Base-by-base conservation (phyloP, 139 green algal species). In the Chlorokybus atmophyticus region DNA sequence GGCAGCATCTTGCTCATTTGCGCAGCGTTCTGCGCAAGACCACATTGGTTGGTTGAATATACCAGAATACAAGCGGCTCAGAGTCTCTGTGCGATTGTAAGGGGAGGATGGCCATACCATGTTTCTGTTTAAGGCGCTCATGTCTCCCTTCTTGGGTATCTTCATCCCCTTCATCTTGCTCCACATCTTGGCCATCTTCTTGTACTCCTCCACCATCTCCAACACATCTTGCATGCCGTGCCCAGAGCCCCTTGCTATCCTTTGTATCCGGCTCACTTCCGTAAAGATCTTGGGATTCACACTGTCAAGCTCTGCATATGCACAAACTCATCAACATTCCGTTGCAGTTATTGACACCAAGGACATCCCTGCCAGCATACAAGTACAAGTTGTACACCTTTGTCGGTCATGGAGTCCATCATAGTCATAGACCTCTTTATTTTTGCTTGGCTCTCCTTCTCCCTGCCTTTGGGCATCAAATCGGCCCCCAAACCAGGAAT, bases 371-470 rank as follows among this genome's bases (percentile, higher is more conserved):
- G n/a, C n/a, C n/a, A n/a, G n/a, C n/a, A n/a, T n/a, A n/a, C n/a
- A n/a, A n/a, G n/a, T n/a, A n/a, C n/a, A n/a, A n/a, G n/a, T n/a
- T n/a, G n/a, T n/a, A 35, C 17, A 63, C 62, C 86, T 62, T 82
- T 80, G 61, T 89, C 73, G 0, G 90, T 94, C 90, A 97, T 95
- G 62, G 70, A 86, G 75, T 98, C 90, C 81, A 98, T 98, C 56
- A 98, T 93, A 30, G 73, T 87, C 82, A 95, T 95, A 73, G 87
- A 95, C 40, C 69, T 74, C 72, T 90, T 89, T 28, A 97, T 83
- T 50, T 78, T 81, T 27, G 74, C 71, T 62, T 81, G 63, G 65
- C 77, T 88, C 47, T 90, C 70, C 70, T 95, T 87, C 68, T 97
- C 90, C 19, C 40, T 31, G 50, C 78, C 59, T 29, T 75, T 57